Conservation (phyloP, 441 rosid species). For the Raphanus hybrid region DNA sequence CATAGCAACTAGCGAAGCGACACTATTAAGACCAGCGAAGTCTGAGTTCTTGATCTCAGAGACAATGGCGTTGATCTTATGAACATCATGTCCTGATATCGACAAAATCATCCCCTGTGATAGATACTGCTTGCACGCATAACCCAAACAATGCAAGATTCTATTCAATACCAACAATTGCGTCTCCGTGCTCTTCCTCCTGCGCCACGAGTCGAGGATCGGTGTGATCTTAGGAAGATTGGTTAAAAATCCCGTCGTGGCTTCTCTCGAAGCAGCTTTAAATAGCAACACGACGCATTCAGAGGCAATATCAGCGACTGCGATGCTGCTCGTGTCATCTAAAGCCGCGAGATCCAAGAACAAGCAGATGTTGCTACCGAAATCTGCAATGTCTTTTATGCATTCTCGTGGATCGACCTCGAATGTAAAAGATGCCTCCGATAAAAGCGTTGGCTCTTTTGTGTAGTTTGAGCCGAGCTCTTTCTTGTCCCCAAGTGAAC, state of each 20-base stretch:
- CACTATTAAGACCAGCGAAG: slow-evolving; percentile 51
- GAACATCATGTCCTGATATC: slow-evolving; percentile 64
- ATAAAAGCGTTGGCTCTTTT: slow-evolving; percentile 70
- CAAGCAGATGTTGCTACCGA: slow-evolving; percentile 68
- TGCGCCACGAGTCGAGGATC: slow-evolving; percentile 72
- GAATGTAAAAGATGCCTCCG: slow-evolving; percentile 52
- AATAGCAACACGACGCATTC: slow-evolving; percentile 77
- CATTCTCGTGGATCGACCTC: slow-evolving; percentile 59
- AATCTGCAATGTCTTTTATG: slow-evolving; percentile 77
- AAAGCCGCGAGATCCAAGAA: slow-evolving; percentile 67
- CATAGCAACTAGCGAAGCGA: slow-evolving; percentile 59
- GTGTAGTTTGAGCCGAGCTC: slow-evolving; percentile 47
- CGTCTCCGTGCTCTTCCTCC: slow-evolving; percentile 27
- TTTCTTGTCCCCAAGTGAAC: slow-evolving; percentile 60
- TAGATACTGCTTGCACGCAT: slow-evolving; percentile 78
- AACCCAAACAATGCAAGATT: slow-evolving; percentile 75
- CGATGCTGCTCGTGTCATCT: slow-evolving; percentile 47
- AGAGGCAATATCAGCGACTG: slow-evolving; percentile 74
- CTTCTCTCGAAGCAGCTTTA: slow-evolving; percentile 94
- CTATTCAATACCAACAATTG: slow-evolving; percentile 63
- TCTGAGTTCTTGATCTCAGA: slow-evolving; percentile 68
- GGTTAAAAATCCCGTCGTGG: slow-evolving; percentile 81
- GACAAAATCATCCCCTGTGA: slow-evolving; percentile 87
- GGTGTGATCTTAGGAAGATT: slow-evolving; percentile 73
- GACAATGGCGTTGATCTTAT: slow-evolving; percentile 63